Conservation (phyloP, 306 rosid species). For the Cucumis melo region DNA sequence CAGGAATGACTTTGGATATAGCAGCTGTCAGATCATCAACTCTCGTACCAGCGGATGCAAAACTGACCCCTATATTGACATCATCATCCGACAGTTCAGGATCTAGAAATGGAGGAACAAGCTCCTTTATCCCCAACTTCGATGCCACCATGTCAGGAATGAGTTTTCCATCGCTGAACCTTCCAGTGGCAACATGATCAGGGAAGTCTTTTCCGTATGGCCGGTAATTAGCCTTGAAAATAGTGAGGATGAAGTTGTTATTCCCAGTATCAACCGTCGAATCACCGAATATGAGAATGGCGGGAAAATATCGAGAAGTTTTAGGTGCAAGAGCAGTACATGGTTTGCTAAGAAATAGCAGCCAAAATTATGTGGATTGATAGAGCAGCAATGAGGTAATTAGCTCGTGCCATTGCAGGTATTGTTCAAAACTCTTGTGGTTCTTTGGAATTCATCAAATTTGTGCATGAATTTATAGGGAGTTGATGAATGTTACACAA, state of each 20-base stretch:
- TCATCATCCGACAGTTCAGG: constrained; percentile 29
- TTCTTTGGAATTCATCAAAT: neutral
- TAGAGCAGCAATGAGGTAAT: neutral
- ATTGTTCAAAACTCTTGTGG: neutral
- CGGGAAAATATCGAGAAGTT: constrained; percentile 8
- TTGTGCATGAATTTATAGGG: neutral
- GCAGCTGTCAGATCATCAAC: constrained; percentile 32
- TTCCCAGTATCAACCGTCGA: constrained; percentile 50
- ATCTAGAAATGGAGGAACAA: constrained; percentile 44
- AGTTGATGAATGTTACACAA: neutral
- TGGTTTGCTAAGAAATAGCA: neutral
- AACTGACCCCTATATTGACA: constrained; percentile 43
- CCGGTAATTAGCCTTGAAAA: constrained; percentile 26
- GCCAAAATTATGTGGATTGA: neutral
- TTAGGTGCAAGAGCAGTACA: neutral
- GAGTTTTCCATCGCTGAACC: constrained; percentile 55
- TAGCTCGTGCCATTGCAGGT: neutral
- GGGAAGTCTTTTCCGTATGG: constrained; percentile 58
- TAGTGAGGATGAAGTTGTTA: constrained; percentile 37
- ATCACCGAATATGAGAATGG: constrained; percentile 54
- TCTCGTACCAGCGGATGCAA: constrained; percentile 46
- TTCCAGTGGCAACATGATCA: constrained; percentile 37
- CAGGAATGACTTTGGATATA: constrained; percentile 15
- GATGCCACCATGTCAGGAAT: constrained; percentile 46
- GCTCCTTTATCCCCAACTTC: constrained; percentile 26